Evolutionary conservation across 805 yeast genomes (phyloP).

Genomic region (Zygoascus biomembranicola): DNA sequence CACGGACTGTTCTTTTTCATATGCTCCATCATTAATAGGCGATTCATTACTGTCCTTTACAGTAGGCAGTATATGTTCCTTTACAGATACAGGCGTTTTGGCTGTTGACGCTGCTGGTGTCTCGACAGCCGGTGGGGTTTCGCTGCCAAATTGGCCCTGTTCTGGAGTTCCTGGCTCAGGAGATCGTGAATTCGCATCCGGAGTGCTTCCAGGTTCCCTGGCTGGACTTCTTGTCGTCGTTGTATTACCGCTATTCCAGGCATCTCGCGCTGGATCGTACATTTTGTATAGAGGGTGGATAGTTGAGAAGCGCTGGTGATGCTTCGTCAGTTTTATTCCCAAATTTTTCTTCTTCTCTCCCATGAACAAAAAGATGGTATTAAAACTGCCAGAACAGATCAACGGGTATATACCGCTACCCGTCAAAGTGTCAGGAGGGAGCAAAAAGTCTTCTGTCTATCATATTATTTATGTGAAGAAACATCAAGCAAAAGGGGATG

Average conservation of each 20-base stretch:
- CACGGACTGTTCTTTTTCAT: not conserved
- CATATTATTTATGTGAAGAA: slow-evolving; percentile 16
- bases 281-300: slow-evolving; percentile 6
- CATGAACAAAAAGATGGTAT: not conserved
- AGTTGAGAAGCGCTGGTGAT: not conserved
- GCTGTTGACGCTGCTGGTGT: not conserved
- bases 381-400: slow-evolving; percentile 14
- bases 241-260: slow-evolving; percentile 12
- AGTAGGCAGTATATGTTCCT: not conserved
- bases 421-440: slow-evolving; percentile 6
- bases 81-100: not conserved
- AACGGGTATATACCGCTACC: slow-evolving; percentile 20
- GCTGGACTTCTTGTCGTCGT: not conserved
- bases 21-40: not conserved
- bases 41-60: not conserved
- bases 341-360: not conserved
- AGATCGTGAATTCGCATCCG: not conserved
- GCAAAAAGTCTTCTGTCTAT: slow-evolving; percentile 2
- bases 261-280: slow-evolving; percentile 22
- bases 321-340: not conserved
- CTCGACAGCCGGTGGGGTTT: not conserved
- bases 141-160: not conserved
- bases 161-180: not conserved
- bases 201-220: not conserved
- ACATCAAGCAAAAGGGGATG: slow-evolving; percentile 10